phyloP scores from a whole-genome alignment of 1,284 basidiomycete species.

The Erythrobasidium hasegawianum region DNA sequence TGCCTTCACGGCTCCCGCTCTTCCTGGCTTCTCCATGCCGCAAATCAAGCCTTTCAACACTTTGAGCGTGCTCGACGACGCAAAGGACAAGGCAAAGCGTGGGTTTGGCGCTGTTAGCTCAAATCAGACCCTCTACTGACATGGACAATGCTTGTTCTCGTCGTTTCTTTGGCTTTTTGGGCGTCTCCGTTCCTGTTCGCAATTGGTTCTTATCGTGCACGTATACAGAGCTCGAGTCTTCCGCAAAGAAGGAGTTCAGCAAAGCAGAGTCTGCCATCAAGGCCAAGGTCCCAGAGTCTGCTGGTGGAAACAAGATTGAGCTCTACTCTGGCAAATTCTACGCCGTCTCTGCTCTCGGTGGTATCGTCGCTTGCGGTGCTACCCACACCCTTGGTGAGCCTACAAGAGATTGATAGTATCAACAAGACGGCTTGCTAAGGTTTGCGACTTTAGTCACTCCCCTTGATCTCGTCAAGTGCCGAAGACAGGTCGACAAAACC shows the following conservation, averaged over 20 bases:
- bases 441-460: slow-evolving; percentile 42
- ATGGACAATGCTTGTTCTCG: background rate
- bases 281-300: slow-evolving; percentile 41
- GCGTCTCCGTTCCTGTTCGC: background rate
- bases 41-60: slow-evolving; percentile 8
- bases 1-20: slow-evolving; percentile 33
- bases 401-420: too few species aligned
- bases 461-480: slow-evolving; percentile 48
- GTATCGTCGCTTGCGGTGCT: slow-evolving; percentile 47
- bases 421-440: background rate
- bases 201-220: background rate
- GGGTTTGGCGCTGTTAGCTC: background rate
- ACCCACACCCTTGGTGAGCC: slow-evolving; percentile 45
- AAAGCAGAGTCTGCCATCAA: slow-evolving; percentile 27
- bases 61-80: slow-evolving; percentile 39
- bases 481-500: slow-evolving; percentile 48
- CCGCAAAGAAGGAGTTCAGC: slow-evolving; percentile 34
- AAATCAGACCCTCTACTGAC: background rate
- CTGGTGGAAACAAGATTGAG: slow-evolving; percentile 43
- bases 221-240: slow-evolving; percentile 31
- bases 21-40: slow-evolving; percentile 30
- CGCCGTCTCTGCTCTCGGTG: slow-evolving; percentile 46
- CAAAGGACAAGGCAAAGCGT: slow-evolving; percentile 39
- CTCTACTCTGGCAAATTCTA: slow-evolving; percentile 48
- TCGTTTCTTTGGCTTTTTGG: background rate